phyloP scores from a whole-genome alignment of 2,329 filamentous ascomycete species.

The Beauveria rudraprayagi region DNA sequence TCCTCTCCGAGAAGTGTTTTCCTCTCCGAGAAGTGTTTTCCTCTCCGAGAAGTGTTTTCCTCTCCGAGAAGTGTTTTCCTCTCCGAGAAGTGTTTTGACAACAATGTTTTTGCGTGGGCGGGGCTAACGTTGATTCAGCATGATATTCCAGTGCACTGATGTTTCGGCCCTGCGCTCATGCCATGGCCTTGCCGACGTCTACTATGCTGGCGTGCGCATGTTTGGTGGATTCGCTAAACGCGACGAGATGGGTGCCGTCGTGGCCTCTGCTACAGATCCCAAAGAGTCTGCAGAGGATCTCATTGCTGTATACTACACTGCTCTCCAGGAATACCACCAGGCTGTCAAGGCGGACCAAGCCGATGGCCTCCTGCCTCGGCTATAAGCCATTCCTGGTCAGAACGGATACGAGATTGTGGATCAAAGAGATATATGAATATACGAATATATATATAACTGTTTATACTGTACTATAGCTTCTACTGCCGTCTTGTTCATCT shows the following conservation, averaged over 20 bases:
- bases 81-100: too few species aligned
- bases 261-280: conserved; percentile 6
- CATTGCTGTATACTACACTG: conserved; percentile 19
- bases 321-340: conserved; percentile 20
- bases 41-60: too few species aligned
- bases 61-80: too few species aligned
- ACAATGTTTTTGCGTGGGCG: not conserved
- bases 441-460: not conserved
- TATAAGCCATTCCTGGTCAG: not conserved
- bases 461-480: not conserved
- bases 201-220: conserved; percentile 23
- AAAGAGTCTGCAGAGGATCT: conserved; percentile 12
- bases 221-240: conserved; percentile 18
- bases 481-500: not conserved
- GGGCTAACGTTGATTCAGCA: conserved; percentile 13
- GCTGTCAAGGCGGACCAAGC: conserved; percentile 21
- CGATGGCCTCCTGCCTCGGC: conserved; percentile 15
- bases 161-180: conserved; percentile 16
- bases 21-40: too few species aligned
- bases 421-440: not conserved
- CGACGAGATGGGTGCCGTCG: not conserved
- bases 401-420: not conserved
- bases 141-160: conserved; percentile 21
- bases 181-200: conserved; percentile 23
- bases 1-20: too few species aligned